These are phyloP conservation scores for Fabrea salina DNA, from an alignment of 169 alveolate species.

Conservation along the genomic window DNA sequence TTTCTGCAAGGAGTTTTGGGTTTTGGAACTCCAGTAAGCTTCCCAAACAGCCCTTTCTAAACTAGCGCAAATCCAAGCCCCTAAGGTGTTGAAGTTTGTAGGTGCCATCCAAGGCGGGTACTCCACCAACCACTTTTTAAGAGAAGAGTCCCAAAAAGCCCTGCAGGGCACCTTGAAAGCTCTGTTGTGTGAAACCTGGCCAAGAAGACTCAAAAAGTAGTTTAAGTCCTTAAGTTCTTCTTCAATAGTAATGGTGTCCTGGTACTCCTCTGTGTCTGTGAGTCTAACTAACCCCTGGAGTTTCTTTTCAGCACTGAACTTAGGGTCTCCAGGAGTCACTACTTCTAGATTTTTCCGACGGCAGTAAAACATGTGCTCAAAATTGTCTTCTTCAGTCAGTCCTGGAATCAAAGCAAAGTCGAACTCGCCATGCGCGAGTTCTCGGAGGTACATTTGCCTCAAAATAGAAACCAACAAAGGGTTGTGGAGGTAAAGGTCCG, in stretches of 20 bases:
- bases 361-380: neutral
- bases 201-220: neutral
- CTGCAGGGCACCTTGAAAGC: conserved; percentile 2
- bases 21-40: no score
- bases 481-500: neutral
- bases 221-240: neutral
- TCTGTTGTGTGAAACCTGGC: neutral
- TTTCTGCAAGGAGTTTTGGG: no score
- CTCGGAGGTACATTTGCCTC: neutral
- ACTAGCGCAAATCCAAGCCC: neutral
- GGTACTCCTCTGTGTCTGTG: neutral
- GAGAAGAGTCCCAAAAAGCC: neutral
- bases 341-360: neutral
- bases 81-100: neutral
- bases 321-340: neutral
- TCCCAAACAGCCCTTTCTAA: neutral
- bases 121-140: conserved; percentile 1
- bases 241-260: neutral
- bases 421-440: neutral
- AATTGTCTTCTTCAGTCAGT: neutral
- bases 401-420: neutral
- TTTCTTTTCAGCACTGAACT: neutral
- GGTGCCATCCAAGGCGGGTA: neutral
- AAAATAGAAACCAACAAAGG: neutral
- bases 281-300: neutral